Conservation (phyloP, 2,329 filamentous ascomycete species). For the Fusarium chlamydosporum region DNA sequence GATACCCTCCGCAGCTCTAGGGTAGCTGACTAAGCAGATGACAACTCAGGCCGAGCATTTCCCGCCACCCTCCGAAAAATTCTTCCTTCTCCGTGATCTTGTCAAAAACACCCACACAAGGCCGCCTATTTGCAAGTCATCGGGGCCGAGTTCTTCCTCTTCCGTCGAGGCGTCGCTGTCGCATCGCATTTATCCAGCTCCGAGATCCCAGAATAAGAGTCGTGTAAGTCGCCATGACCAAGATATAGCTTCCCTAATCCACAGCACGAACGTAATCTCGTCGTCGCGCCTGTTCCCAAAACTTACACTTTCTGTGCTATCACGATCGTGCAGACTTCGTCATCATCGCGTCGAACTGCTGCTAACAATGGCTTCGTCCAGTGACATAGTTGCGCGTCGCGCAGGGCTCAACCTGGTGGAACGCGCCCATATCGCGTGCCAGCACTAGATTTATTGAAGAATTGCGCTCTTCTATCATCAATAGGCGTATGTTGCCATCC, state of each 20-base stretch:
- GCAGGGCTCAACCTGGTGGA: constrained; percentile 31
- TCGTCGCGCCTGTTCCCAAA: constrained; percentile 29
- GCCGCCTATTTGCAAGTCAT: constrained; percentile 50
- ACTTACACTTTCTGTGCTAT: constrained; percentile 30
- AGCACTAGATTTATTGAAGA: constrained; percentile 27
- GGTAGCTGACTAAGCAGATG: constrained; percentile 39
- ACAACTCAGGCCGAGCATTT: constrained; percentile 40
- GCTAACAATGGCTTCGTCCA: constrained; percentile 50
- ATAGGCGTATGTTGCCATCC: constrained; percentile 14
- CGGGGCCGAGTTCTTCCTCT: constrained; percentile 63
- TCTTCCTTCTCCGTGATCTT: constrained; percentile 56
- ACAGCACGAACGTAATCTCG: constrained; percentile 38
- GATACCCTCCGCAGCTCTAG: constrained; percentile 1
- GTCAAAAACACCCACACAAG: constrained; percentile 55
- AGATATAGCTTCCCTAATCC: constrained; percentile 40
- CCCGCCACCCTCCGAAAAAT: constrained; percentile 54
- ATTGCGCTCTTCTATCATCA: constrained; percentile 11
- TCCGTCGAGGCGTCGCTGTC: constrained; percentile 58
- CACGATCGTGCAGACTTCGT: constrained; percentile 37
- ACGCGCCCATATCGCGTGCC: constrained; percentile 43
- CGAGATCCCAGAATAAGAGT: constrained; percentile 55
- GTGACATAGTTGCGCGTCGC: constrained; percentile 49
- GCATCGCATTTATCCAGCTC: constrained; percentile 62
- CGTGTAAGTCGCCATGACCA: constrained; percentile 55
- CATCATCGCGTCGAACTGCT: constrained; percentile 44